Base-by-base conservation (phyloP, 2,329 filamentous ascomycete genomes). In the Diplocarpon rosae region DNA sequence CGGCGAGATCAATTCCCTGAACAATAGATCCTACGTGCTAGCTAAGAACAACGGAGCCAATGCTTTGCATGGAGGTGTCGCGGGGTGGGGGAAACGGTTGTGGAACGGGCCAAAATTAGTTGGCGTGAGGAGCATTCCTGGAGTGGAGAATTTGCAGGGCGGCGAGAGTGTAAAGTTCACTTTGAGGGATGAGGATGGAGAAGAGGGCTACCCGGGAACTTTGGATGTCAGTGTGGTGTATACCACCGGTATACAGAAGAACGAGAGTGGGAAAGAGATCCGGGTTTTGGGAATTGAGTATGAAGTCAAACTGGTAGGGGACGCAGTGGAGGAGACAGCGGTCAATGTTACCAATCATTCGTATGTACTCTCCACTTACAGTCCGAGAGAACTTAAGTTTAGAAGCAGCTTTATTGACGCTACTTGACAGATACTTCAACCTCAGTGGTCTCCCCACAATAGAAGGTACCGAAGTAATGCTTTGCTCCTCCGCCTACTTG, bases 331-430 rank as follows among this genome's bases (percentile, higher is more conserved):
- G n/a, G 90, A 95, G 72, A 96, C 90, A 0, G 80, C 80, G 34
- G 76, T 96, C 62, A 93, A 89, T 66, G 75, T 96, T 67, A 96
- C 92, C 39, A 98, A 96, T 68, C 90, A 98, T 69, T 93, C 86
- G 83, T 87, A 65, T 62, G 3, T 20, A 43, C 38, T 33, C 16
- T 17, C 13, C 14, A 30, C 30, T 9, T 11, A 3, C 2, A 27
- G 6, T 40, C 20, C n/a, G 24, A 29, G 28, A 15, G 32, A 7
- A 37, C 3, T 12, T 14, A 8, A 16, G 5, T 15, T 4, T 5
- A 16, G 27, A 41, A 37, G 14, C 7, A 29, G 24, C 28, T 2
- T 32, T 33, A 41, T 43, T 32, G 32, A 40, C 36, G 17, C 14
- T 7, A 12, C 11, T 9, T 13, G 11, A 48, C 46, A 75, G 71